phyloP scores from a whole-genome alignment of 176 grass and related monocot species.

The Oryza meyeriana region DNA sequence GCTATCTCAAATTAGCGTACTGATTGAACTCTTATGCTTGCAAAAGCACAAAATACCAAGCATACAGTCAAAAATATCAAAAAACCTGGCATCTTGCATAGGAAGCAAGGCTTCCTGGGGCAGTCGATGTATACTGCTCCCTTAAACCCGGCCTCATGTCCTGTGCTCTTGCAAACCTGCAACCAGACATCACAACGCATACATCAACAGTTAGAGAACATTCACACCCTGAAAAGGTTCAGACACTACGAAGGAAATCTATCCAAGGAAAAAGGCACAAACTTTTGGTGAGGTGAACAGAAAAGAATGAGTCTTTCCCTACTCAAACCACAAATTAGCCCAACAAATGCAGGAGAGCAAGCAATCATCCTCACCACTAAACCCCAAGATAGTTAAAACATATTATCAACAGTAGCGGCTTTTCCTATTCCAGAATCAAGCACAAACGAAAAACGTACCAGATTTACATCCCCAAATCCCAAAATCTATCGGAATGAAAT shows the following conservation, averaged over 20 bases:
- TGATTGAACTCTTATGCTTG: neutral
- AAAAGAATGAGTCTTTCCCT: neutral
- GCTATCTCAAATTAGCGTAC: neutral
- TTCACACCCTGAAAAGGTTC: neutral
- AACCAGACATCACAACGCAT: neutral
- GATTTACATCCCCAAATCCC: neutral
- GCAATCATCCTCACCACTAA: neutral
- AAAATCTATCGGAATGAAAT: neutral
- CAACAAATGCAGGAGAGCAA: neutral
- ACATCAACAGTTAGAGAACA: neutral
- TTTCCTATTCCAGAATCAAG: neutral
- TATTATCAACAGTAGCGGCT: neutral
- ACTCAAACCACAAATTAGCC: neutral
- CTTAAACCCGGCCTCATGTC: conserved; percentile 90
- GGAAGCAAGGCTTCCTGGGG: conserved; percentile 94
- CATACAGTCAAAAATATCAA: neutral
- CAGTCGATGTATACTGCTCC: conserved; percentile 81
- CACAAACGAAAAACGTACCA: neutral
- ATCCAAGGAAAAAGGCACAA: neutral
- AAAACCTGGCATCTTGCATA: conserved; percentile 95
- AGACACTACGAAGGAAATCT: neutral
- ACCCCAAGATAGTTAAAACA: neutral
- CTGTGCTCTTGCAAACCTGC: conserved; percentile 79
- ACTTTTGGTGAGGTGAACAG: neutral
- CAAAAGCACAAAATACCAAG: neutral